These are phyloP conservation scores for Zygosaccharomyces sapae DNA, from an alignment of 1,139 yeast genomes.

Conservation along the genomic window DNA sequence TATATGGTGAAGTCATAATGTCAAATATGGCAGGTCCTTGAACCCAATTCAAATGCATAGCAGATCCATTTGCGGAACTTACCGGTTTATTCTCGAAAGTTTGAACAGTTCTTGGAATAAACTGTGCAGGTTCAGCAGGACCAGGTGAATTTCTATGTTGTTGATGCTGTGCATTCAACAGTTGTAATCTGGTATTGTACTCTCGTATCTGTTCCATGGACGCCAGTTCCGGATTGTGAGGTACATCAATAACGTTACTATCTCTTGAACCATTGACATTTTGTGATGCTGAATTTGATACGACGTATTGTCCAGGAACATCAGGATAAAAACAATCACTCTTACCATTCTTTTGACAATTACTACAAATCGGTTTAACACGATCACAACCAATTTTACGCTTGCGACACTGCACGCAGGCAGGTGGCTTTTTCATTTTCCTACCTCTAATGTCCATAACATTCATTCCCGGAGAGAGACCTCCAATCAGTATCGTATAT, in stretches of 20 bases:
- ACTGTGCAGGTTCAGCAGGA: slow-evolving; percentile 23
- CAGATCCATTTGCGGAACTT: slow-evolving; percentile 20
- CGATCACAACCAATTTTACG: slow-evolving; percentile 57
- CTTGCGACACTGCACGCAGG: slow-evolving; percentile 47
- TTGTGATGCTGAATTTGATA: slow-evolving; percentile 17
- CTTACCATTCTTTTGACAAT: slow-evolving; percentile 43
- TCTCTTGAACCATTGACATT: slow-evolving; percentile 11
- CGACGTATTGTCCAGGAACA: slow-evolving; percentile 32
- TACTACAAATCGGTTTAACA: slow-evolving; percentile 49
- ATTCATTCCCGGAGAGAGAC: slow-evolving; percentile 6
- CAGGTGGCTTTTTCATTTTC: slow-evolving; percentile 31
- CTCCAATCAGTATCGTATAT: background rate
- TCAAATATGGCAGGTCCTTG: slow-evolving; percentile 36
- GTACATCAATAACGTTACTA: slow-evolving; percentile 10
- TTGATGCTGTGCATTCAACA: slow-evolving; percentile 23
- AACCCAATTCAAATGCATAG: slow-evolving; percentile 26
- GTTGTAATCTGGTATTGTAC: slow-evolving; percentile 28
- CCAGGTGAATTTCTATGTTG: slow-evolving; percentile 18
- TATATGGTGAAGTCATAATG: slow-evolving; percentile 24
- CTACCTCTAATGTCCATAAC: slow-evolving; percentile 28
- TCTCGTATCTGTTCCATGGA: slow-evolving; percentile 32
- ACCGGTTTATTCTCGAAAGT: slow-evolving; percentile 25
- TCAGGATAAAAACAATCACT: slow-evolving; percentile 32
- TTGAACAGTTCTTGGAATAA: slow-evolving; percentile 24
- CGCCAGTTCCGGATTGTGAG: slow-evolving; percentile 26